phyloP scores from a whole-genome alignment of 768 basidiomycete genomes.

The Phlebiopsis gigantea region DNA sequence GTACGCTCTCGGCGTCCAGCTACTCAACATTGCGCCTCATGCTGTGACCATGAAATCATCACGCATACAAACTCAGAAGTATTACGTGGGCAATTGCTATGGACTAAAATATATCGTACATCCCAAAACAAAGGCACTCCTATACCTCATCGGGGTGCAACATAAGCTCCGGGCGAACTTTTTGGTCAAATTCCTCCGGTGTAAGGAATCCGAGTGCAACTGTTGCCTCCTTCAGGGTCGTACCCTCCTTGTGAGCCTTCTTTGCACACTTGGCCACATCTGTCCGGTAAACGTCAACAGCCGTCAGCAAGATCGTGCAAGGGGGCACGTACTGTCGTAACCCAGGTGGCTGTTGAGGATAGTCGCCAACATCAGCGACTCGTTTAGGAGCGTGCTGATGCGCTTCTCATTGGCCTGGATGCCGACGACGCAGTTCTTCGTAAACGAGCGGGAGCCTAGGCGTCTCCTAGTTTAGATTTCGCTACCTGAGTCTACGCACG shows the following conservation, averaged over 20 bases:
- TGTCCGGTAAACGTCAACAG: slow-evolving; percentile 28
- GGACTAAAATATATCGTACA: not conserved
- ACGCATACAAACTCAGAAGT: not conserved
- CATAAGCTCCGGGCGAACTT: slow-evolving; percentile 92
- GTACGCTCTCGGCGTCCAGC: not conserved
- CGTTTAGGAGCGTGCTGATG: slow-evolving; percentile 83
- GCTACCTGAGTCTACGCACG: too few species aligned
- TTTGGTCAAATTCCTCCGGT: slow-evolving; percentile 88
- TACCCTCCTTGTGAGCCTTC: slow-evolving; percentile 99
- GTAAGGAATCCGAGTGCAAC: slow-evolving; percentile 82
- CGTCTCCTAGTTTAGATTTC: too few species aligned
- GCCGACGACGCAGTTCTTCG: slow-evolving; percentile 94
- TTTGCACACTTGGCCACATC: slow-evolving; percentile 98
- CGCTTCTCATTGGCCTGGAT: slow-evolving; percentile 95
- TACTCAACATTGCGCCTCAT: not conserved
- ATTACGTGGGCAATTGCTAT: not conserved
- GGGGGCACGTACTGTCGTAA: slow-evolving; percentile 78
- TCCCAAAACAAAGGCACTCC: not conserved
- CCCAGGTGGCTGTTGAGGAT: slow-evolving; percentile 94
- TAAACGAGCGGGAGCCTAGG: slow-evolving; percentile 84
- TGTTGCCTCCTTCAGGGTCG: slow-evolving; percentile 92
- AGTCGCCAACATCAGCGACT: slow-evolving; percentile 97
- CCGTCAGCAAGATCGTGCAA: not conserved
- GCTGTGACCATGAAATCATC: not conserved
- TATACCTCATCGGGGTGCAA: slow-evolving; percentile 59